phyloP scores from a whole-genome alignment of 2,329 filamentous ascomycete species.

The Colletotrichum costaricense region DNA sequence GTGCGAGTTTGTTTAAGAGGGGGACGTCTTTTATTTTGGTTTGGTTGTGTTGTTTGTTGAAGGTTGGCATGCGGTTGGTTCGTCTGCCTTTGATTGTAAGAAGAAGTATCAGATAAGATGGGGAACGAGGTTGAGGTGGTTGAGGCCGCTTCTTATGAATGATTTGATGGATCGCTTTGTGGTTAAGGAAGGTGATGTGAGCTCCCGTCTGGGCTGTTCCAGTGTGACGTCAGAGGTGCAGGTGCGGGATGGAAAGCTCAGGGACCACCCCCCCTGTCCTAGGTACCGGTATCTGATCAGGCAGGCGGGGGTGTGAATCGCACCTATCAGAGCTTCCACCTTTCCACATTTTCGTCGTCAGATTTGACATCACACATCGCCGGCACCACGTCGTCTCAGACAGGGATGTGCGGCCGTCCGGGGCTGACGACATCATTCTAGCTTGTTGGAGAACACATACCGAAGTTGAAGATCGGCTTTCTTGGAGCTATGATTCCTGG shows the following conservation, averaged over 20 bases:
- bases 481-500: background rate
- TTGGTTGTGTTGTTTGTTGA: background rate
- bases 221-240: slow-evolving; percentile 18
- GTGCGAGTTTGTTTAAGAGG: background rate
- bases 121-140: background rate
- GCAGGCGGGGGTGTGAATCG: slow-evolving; percentile 1
- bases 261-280: background rate
- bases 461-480: background rate
- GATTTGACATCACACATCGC: slow-evolving; percentile 22
- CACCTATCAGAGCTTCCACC: slow-evolving; percentile 25
- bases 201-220: background rate
- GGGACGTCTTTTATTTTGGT: background rate
- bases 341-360: background rate
- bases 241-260: background rate
- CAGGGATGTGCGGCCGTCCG: background rate
- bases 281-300: slow-evolving; percentile 12
- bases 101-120: fast-evolving
- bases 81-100: background rate
- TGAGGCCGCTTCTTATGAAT: slow-evolving; percentile 3
- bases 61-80: background rate
- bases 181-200: background rate
- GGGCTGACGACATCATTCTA: slow-evolving; percentile 15
- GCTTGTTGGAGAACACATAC: background rate
- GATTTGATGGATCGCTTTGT: background rate
- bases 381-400: background rate